Base-by-base conservation (phyloP, 192 early-diverging fungal species). In the Rhizoclosmatium sp. region DNA sequence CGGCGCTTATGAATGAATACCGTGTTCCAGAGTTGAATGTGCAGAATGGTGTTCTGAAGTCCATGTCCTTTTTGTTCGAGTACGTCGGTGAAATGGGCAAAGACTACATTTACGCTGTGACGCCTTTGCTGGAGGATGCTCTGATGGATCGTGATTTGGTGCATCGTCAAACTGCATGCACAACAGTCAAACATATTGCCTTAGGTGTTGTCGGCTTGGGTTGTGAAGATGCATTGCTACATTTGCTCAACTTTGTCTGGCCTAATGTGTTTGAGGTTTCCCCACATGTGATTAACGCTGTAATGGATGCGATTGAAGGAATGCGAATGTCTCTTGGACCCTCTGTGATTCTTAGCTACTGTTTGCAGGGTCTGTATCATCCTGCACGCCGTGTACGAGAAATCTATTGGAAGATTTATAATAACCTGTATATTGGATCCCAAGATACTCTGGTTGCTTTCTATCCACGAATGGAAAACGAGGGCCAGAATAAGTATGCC, bases 1-100 rank as follows among this genome's bases (percentile, higher is more conserved):
- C 98, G 0, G 98, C 97, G 0, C 85, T 99, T 40, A 98, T 99
- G 97, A 97, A 98, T 86, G 98, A 99, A 85, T 99, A 99, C 87
- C 94, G 98, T 46, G 97, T 99, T 10, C 98, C 98, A 0, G 98
- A 99, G 73, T 89, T 99, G 44, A 99, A 99, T 82, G 97, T 99
- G n/a, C 98, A 99, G 85, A 99, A 99, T 81, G 98, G 98, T 78
- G 96, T 98, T 0, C 84, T 99, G 47, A 99, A 99, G 82, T 94
- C 94, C 0, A 78, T 99, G 56, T 91, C 94, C 2, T 99, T 98
- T 86, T 85, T 99, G 77, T 99, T 99, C 75, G 98, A 99, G 91
- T 99, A 99, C 78, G 96, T 99, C 83, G 98, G 98, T 67, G 93
- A 94, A 70, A 97, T 97, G 94, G 96, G 93, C 78, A 97, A 96